Evolutionary conservation across 306 rosid species (phyloP).

Genomic region (Albizia julibrissin): DNA sequence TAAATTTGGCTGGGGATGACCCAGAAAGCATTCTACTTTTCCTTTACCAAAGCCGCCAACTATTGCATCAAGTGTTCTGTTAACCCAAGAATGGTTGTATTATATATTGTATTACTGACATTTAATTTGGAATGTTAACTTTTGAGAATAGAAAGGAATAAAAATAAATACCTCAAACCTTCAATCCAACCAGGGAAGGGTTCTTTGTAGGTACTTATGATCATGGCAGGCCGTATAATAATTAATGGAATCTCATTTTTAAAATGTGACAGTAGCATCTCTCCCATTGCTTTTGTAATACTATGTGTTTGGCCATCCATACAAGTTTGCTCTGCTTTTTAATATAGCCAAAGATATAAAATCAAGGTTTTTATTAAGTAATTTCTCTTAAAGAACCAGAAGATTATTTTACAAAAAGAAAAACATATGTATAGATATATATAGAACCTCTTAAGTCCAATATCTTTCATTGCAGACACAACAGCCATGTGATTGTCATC

Average conservation of each 20-base stretch:
- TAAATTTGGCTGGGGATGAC: conserved; percentile 31
- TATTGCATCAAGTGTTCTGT: conserved; percentile 27
- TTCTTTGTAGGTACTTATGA: conserved; percentile 38
- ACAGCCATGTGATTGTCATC: conserved; percentile 13
- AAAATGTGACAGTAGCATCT: conserved; percentile 33
- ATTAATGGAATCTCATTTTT: conserved; percentile 28
- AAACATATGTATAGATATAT: neutral
- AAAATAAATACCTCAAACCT: conserved; percentile 36
- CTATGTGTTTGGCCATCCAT: conserved; percentile 61
- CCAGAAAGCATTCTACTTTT: conserved; percentile 37
- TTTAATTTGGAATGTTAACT: too few relatives aligned
- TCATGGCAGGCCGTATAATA: conserved; percentile 38
- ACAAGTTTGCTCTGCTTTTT: conserved; percentile 42
- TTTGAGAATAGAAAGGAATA: neutral
- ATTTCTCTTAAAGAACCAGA: too few relatives aligned
- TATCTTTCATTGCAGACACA: conserved; percentile 30
- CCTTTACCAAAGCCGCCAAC: conserved; percentile 48
- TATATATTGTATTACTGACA: neutral
- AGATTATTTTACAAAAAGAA: too few relatives aligned
- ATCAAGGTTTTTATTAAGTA: too few relatives aligned
- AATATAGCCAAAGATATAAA: too few relatives aligned
- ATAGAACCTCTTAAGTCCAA: conserved; percentile 41
- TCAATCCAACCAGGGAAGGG: conserved; percentile 53
- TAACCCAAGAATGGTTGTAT: too few relatives aligned
- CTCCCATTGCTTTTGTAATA: conserved; percentile 56